Conservation (phyloP, 106 monocot species). For the Acanthochlamys bracteata region DNA sequence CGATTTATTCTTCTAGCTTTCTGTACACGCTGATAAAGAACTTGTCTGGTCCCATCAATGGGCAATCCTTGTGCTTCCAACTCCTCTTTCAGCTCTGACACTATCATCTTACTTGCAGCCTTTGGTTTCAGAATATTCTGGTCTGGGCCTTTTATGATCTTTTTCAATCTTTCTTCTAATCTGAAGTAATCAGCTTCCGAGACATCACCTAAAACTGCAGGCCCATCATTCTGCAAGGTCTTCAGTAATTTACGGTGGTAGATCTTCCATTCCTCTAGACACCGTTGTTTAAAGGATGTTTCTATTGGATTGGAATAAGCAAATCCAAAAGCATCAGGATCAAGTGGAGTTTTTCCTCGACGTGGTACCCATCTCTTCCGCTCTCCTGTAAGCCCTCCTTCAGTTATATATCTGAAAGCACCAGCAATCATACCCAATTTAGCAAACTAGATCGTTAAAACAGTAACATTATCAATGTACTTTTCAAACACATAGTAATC, state of each 20-base stretch:
- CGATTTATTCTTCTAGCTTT: conserved; percentile 98
- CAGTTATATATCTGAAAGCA: conserved; percentile 65
- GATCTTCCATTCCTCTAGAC: conserved; percentile 76
- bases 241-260: conserved; percentile 76
- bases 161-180: conserved; percentile 67
- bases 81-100: conserved; percentile 87
- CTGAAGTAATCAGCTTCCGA: conserved; percentile 60
- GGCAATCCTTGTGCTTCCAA: conserved; percentile 93
- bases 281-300: conserved; percentile 81
- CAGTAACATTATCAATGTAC: no score
- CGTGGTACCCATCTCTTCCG: conserved; percentile 98
- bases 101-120: conserved; percentile 98
- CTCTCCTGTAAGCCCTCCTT: conserved; percentile 97
- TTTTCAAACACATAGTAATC: no score
- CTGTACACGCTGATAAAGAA: conserved; percentile 93
- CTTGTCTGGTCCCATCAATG: conserved; percentile 88
- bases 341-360: conserved; percentile 80
- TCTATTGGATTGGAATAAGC: conserved; percentile 92
- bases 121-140: conserved; percentile 79
- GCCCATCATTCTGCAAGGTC: conserved; percentile 69
- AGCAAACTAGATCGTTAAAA: no score
- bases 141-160: conserved; percentile 69
- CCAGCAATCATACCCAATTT: background rate
- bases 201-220: conserved; percentile 53
- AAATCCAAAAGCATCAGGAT: conserved; percentile 93